Base-by-base conservation (phyloP, 2,329 filamentous ascomycete genomes). In the Mollisia scopiformis region DNA sequence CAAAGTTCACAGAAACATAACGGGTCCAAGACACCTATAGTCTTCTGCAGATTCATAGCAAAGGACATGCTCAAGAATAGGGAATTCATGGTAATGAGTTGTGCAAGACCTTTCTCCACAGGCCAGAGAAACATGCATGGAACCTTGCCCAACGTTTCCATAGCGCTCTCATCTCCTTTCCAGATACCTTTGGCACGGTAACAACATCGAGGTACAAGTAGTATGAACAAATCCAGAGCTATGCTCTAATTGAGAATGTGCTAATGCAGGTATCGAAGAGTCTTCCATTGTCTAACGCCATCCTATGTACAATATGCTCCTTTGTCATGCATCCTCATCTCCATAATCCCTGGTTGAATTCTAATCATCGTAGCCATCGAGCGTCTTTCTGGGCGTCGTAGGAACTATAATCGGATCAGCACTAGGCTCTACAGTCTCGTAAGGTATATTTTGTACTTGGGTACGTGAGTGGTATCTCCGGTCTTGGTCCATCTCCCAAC, bases 391-490 rank as follows among this genome's bases (percentile, higher is more conserved):
- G 53, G 85, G 84, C 10, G 82, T 83, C 13, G 78, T 68, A 14
- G 86, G 86, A 57, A 88, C 85, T 88, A 66, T 58, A 58, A 13
- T 35, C 19, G 28, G 59, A 63, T 74, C 66, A 73, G 69, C 64
- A 43, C 11, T 27, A 16, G 23, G 23, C 27, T 19, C 8, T 11
- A 7, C 13, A 37, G 8, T 39, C 23, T 30, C 25, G 31, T n/a
- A 23, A 21, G 58, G 1, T 25, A 23, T 21, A 21, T 35, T 43
- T 85, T 92, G 76, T 85, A 98, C 94, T 86, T 62, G 95, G 95
- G 82, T 98, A 99, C 75, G 93, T 96, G 76, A 93, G 79, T 31
- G 95, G 95, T 66, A 98, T 88, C 59, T 82, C 85, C 66, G 85
- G 80, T 65, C 89, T 84, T 70, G 88, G 84, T 69, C 87, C 79